Evolutionary conservation across 2,329 filamentous ascomycete species (phyloP), one percentile per base, ranked within the genome.

Genomic region (Aureobasidium sp.): DNA sequence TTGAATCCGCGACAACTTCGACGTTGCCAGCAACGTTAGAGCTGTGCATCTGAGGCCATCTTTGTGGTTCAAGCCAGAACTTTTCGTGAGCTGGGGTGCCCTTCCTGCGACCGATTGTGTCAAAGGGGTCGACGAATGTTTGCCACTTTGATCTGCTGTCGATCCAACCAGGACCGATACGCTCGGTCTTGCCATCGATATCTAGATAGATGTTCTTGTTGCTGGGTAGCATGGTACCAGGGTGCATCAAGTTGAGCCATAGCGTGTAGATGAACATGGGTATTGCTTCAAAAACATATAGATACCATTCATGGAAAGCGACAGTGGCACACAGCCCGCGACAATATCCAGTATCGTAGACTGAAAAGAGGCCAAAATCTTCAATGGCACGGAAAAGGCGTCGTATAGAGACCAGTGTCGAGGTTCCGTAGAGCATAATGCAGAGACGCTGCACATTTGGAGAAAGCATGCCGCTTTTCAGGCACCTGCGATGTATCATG

Each of bases 341-440:
- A 63, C 62, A 40, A 61, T 53, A 45, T 67, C 69, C n/a, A 53
- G 54, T 12, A 62, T 62, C 5, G 62, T 65, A 48, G 29, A 35
- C 8, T 35, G 31, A 53, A 69, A 33, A 44, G 5, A n/a, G n/a
- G 1, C 22, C 65, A 49, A 77, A 75, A 59, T 78, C 81, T 62
- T 83, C 79, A 22, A 82, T 77, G 0, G 79, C 76, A 5, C 82
- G 79, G 63, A 79, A 83, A 59, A 82, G 77, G 63, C 78, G 81
- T 39, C 79, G 75, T 5, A 78, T 69, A 2, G 76, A 73, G 24
- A 82, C 75, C 44, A 83, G 75, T 3, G 70, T 67, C 39, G 77
- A 79, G 59, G 78, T 81, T 54, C 74, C 70, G 60, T 81, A 82
- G 17, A 83, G 72, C 24, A 79, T 74, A 33, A 73, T 72, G 19